These are phyloP conservation scores for Candida cerambycidarum DNA, from an alignment of 805 yeast species.

Conservation along the genomic window DNA sequence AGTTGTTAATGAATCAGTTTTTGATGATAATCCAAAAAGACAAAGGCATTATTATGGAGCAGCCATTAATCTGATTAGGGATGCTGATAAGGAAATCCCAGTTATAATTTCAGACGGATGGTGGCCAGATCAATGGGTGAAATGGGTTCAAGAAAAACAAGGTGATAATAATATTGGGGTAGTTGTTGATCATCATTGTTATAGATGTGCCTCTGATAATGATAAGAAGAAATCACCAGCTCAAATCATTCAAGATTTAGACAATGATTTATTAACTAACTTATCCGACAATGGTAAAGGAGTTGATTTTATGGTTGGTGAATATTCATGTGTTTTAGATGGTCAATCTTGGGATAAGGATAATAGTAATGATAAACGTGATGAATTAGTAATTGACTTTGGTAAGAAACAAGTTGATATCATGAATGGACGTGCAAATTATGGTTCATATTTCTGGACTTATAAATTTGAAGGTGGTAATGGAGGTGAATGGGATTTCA, in stretches of 20 bases:
- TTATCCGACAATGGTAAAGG: conserved; percentile 42
- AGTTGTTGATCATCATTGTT: conserved; percentile 80
- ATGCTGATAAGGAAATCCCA: conserved; percentile 57
- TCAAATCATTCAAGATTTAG: conserved; percentile 59
- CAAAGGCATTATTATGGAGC: conserved; percentile 63
- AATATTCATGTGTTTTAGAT: conserved; percentile 85
- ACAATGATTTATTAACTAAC: conserved; percentile 48
- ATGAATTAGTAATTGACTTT: conserved; percentile 54
- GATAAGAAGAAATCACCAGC: conserved; percentile 69
- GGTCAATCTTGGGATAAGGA: conserved; percentile 68
- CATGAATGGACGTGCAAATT: conserved; percentile 53
- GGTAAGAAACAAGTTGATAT: conserved; percentile 56
- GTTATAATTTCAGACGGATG: conserved; percentile 89
- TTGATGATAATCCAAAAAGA: conserved; percentile 45
- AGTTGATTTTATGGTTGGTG: conserved; percentile 82
- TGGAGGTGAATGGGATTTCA: conserved; percentile 97
- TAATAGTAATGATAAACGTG: conserved; percentile 43
- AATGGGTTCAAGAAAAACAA: conserved; percentile 55
- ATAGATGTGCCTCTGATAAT: conserved; percentile 77
- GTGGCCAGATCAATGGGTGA: conserved; percentile 80
- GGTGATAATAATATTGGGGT: conserved; percentile 51
- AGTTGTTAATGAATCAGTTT: conserved; percentile 81
- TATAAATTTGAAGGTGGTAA: conserved; percentile 81
- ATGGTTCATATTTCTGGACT: conserved; percentile 90
- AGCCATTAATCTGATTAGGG: conserved; percentile 62